These are phyloP conservation scores for Yarrowia osloensis DNA, from an alignment of 805 yeast genomes.

Conservation along the genomic window DNA sequence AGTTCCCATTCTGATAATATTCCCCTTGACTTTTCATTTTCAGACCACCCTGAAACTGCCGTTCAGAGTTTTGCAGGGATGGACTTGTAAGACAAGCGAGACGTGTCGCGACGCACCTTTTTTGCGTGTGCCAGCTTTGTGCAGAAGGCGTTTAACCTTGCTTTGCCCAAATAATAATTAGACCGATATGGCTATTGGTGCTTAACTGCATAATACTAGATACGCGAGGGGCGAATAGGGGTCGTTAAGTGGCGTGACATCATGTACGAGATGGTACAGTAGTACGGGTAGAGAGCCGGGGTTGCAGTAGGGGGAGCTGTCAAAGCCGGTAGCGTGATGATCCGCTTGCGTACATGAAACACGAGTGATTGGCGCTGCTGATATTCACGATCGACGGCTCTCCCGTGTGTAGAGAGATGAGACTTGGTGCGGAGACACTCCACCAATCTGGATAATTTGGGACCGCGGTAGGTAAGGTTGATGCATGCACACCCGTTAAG, in stretches of 20 bases:
- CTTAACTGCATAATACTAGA: neutral
- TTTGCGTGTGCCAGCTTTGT: neutral
- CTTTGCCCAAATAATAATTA: neutral
- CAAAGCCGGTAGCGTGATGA: neutral
- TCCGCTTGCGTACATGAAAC: neutral
- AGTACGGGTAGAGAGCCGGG: too few species aligned
- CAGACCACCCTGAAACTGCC: neutral
- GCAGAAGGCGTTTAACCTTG: slow-evolving; percentile 10
- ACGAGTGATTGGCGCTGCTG: neutral
- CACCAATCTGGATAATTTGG: neutral
- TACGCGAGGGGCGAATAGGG: slow-evolving; percentile 18
- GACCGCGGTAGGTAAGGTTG: slow-evolving; percentile 1
- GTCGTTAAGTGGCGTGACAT: neutral
- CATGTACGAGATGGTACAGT: neutral
- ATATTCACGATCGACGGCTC: neutral
- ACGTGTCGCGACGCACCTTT: neutral
- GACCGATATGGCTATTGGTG: neutral
- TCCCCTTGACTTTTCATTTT: slow-evolving; percentile 4
- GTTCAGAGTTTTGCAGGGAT: neutral
- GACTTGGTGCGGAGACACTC: neutral
- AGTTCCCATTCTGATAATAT: slow-evolving; percentile 2
- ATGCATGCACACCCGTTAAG: neutral
- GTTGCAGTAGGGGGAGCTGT: neutral
- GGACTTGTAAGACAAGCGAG: neutral
- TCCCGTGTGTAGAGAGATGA: neutral